Base-by-base conservation (phyloP, 2,329 filamentous ascomycete genomes). In the Colletotrichum sp. region DNA sequence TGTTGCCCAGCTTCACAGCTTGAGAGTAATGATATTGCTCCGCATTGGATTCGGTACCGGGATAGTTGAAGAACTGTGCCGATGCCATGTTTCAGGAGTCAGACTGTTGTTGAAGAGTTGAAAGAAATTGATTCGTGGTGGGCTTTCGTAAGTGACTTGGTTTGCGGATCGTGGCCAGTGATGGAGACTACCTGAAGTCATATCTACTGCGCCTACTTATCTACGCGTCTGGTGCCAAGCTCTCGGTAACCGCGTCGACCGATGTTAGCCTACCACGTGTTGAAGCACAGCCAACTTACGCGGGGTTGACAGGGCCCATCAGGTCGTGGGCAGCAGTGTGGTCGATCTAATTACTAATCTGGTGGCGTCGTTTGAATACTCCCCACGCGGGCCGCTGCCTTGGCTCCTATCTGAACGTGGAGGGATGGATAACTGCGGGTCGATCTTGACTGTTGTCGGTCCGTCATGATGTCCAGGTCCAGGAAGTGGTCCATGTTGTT, bases 11-110 rank as follows among this genome's bases (percentile, higher is more conserved):
- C 18, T 80, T 77, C n/a, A 81, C 78, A 7, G 78, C 80, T 64
- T 81, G 80, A 10, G 80, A 81, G 68, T 81, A 81, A 63, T 81
- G 80, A 30, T 79, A 80, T 21, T 77, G 77, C 16, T 69, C 68
- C 39, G 79, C 79, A 66, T 81, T 81, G 36, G 76, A 77, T 30
- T 78, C 72, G 16, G 66, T 77, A 18, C 76, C 78, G 7, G 60
- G 72, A 36, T 79, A 79, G 24, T 77, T 71, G 57, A 71, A 78
- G 30, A 72, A 79, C 10, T 71, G 61, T 14, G 64, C 69, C 4
- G 72, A 72, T 12, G 73, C 28, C 73, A 75, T 75, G 10, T 6
- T 55, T 30, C 28, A 36, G 14, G 13, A 3, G 2, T 26, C 6
- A 9, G 16, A 21, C 4, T 7, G 2, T 14, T 9, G 18, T 32